Evolutionary conservation across 305 asterid genomes (phyloP), one percentile per base, ranked within the genome.

Genomic region (Ruellia speciosa): DNA sequence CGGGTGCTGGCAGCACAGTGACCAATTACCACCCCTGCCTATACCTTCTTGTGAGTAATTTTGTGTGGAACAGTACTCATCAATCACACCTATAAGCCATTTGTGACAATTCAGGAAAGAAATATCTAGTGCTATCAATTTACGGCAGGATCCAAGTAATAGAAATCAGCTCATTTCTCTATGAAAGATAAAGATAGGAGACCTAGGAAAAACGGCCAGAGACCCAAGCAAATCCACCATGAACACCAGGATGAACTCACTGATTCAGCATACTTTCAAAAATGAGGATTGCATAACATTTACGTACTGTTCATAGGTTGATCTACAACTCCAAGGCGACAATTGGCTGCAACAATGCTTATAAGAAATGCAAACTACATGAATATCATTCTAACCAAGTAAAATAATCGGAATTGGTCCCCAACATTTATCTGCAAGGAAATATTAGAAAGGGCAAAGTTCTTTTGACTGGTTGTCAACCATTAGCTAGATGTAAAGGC

Each of bases 1-100:
- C 66, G 31, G 60, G 54, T 18, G 53, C 28, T 60, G n/a, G n/a
- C n/a, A n/a, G n/a, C n/a, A n/a, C 34, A 37, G 17, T 52, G 50
- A 59, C 34, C 58, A 52, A 20, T 43, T 18, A 31, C 15, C 20
- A 49, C 18, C 50, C 28, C 48, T 60, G 20, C 33, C 34, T 49
- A 17, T 39, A 24, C 49, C 19, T 2, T 12, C 15, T 56, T 46
- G n/a, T 55, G 17, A 51, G 52, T 43, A 41, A 19, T 6, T 10
- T 37, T 49, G 41, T 67, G 56, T 49, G 16, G 51, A 9, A 53
- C 43, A 13, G 49, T 52, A 35, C 55, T 47, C 52, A 18, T 50
- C 20, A 66, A 41, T 55, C 18, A 51, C 49, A 46, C 57, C 64
- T 35, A 16, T 35, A 49, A 46, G 28, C 37, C 34, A 39, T 51